Base-by-base conservation (phyloP, 2,329 filamentous ascomycete species). In the Gyromitra esculenta region DNA sequence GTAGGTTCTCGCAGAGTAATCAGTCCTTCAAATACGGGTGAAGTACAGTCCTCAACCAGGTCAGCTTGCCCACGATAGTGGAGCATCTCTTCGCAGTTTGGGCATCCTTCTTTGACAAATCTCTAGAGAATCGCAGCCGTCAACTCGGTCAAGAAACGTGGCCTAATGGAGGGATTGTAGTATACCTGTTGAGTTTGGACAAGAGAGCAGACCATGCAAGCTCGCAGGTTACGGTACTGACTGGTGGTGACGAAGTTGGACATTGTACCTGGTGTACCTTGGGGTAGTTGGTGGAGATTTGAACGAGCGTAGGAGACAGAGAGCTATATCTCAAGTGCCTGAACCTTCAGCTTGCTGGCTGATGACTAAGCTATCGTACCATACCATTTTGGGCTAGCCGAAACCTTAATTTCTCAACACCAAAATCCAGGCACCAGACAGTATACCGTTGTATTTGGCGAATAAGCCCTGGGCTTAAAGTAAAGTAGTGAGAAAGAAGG, bases 191-290 rank as follows among this genome's bases (percentile, higher is more conserved):
- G 90, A 77, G 92, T 91, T 87, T 95, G 93, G 79, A 98, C 93
- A 83, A 98, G 92, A 70, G 93, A 95, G 89, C 96, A 99, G 81
- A 98, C 93, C 94, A 99, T 97, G 87, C 96, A 99, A 82, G 96
- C 96, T 85, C 96, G 94, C 80, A 97, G 89, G 83, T 92, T 91
- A 85, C 94, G 92, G 86, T 91, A 90, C 85, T 96, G 92, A 83
- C 87, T 88, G 5, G 92, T 88, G 15, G 91, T 85, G 78, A 94
- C 91, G 83, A 89, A 94, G 83, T 90, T 91, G 86, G 84, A 79
- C 69, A 73, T 70, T 67, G 25, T 52, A n/a, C n/a, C 18, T 60
- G n/a, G 37, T 68, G 54, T 43, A 54, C 66, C 25, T 64, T 50
- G 43, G 37, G 31, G 15, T 4, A 41, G 75, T 57, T 65, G 75